Percentiles rank a stretch among this genome's conserved stretches.
phyloP scores from a whole-genome alignment of 2,329 filamentous ascomycete genomes.

The Magnaporthales sp. region DNA sequence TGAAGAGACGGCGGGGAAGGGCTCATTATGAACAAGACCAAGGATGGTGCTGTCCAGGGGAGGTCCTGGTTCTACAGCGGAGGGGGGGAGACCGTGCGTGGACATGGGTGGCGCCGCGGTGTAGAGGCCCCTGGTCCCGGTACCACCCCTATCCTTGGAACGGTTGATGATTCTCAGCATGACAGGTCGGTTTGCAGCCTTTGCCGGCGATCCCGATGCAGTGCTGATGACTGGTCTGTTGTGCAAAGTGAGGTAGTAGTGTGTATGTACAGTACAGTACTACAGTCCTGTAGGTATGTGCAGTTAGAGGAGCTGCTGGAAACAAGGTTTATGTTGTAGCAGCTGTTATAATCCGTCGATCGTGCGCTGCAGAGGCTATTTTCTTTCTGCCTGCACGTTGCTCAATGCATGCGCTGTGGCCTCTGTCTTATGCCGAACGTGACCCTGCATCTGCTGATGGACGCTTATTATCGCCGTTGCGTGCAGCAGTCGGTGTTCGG shows the following conservation, averaged over 20 bases:
- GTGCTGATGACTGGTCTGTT: not conserved
- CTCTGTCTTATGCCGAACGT: not conserved
- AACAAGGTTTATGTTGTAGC: not conserved
- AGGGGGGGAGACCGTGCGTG: slow-evolving; percentile 17
- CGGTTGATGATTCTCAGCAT: slow-evolving; percentile 25
- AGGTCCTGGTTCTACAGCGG: slow-evolving; percentile 23
- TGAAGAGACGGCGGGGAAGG: slow-evolving; percentile 17
- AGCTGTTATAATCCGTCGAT: not conserved
- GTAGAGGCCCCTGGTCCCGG: not conserved
- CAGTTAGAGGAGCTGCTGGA: not conserved
- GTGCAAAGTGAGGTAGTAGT: not conserved
- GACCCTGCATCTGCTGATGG: not conserved
- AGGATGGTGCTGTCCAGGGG: slow-evolving; percentile 21
- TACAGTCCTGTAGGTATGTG: no score
- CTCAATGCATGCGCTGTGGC: not conserved
- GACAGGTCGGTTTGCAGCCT: slow-evolving; percentile 7
- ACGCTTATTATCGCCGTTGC: not conserved
- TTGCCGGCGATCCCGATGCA: slow-evolving; percentile 1
- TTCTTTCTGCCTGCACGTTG: not conserved
- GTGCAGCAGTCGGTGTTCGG: not conserved
- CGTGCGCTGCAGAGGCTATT: not conserved
- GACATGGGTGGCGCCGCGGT: slow-evolving; percentile 5
- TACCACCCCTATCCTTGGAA: slow-evolving; percentile 13
- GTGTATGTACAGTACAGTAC: no score
- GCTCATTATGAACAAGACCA: slow-evolving; percentile 22